Evolutionary conservation across 805 yeast genomes (phyloP), one percentile per base, ranked within the genome.

Genomic region (Starmerella bombicola): DNA sequence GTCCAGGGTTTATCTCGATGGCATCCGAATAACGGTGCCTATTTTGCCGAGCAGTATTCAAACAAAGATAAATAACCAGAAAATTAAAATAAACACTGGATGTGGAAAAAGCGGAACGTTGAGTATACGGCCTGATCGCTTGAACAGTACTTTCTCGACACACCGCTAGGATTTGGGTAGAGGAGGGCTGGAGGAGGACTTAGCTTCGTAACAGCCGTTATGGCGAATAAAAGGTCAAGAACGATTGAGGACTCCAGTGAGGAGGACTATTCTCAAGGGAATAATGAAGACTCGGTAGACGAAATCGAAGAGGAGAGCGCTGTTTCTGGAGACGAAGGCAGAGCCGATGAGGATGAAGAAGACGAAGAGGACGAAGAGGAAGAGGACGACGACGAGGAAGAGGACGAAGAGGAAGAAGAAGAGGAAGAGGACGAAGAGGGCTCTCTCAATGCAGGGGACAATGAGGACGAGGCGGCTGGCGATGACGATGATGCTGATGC

Each of bases 401-500:
- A 17, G 28, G 52, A 43, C 18, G 50, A 36, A 29, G 51, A 48
- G 20, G 56, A 48, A 9, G 55, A 48, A 15, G 52, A 42, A 2
- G 55, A 36, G 13, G 46, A 45, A 34, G 37, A 47, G 22, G 41
- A 50, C 24, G 45, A 57, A 37, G 30, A 48, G 40, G 57, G 41
- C 15, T 48, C 37, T 13, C 51, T 26, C 35, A 52, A 47, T 31
- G 48, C 30, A 45, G 53, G 24, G 49, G 55, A 26, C 49, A 55
- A 42, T 7, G 42, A 31, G 12, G 42, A 35, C 5, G 40, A 32
- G 7, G 46, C 32, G 9, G 51, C 34, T 15, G 47, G 39, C 8
- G 45, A 38, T 7, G 43, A 40, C 8, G 46, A 42, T 12, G 51
- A 43, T 3, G 47, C 40, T 5, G 51, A 40, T 28, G 51, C 41